These are phyloP conservation scores for Podosphaera xanthii DNA, from an alignment of 2,329 filamentous ascomycete species.

Conservation along the genomic window DNA sequence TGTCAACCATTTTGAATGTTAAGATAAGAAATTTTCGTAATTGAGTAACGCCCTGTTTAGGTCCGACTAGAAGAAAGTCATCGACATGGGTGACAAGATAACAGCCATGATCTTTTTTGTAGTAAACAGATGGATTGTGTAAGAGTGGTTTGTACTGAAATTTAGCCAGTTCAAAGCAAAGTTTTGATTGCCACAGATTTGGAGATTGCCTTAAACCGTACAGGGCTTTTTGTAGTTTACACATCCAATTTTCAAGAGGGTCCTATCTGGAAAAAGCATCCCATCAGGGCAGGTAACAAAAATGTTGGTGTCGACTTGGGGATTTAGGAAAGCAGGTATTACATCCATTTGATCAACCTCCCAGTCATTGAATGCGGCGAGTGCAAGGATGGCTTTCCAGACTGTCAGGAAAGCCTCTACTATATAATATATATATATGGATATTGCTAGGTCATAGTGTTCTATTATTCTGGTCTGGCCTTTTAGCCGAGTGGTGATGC, in stretches of 20 bases:
- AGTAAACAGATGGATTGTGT: neutral
- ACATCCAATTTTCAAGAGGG: neutral
- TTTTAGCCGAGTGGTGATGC: no score
- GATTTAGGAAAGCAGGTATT: neutral
- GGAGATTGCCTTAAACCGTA: neutral
- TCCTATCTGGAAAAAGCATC: neutral
- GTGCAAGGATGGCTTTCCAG: no score
- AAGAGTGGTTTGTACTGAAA: neutral
- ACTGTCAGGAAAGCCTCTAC: no score
- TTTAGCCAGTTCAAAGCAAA: neutral
- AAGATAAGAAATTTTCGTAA: neutral
- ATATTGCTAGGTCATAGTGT: no score
- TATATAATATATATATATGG: no score
- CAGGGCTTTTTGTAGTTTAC: neutral
- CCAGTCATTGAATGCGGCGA: no score
- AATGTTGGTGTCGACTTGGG: neutral
- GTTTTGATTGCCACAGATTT: neutral
- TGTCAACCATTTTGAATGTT: no score
- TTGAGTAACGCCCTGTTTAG: neutral
- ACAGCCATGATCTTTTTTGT: neutral
- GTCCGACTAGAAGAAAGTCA: neutral
- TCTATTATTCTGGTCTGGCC: no score
- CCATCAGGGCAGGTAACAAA: neutral
- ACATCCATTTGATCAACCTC: neutral
- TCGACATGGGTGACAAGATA: neutral